Evolutionary conservation across 371 early-diverging fungal species (phyloP), one percentile per base, ranked within the genome.

Genomic region (Zychaea mexicana): DNA sequence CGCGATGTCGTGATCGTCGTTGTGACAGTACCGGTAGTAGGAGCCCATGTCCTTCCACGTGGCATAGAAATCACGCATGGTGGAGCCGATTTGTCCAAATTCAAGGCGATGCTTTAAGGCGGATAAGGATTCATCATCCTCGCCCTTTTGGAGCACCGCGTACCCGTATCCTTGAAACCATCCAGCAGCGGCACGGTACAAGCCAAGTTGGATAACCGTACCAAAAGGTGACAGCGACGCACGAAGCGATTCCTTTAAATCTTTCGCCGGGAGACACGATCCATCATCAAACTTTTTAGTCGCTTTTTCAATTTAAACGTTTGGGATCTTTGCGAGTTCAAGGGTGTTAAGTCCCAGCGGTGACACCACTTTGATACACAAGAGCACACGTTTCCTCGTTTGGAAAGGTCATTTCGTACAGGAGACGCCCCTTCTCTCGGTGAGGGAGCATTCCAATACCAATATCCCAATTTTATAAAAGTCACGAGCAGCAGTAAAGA

Each of bases 21-120:
- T 27, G 24, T 54, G 55, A 30, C 55, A 54, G 55, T 54, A 54
- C 13, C 55, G 55, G 19, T 27, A 54, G 28, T 54, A 54, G 19
- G 8, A 7, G 19, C 55, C 55, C 55, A 54, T 54, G 31, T 24
- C 24, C 19, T 54, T 12, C 55, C 55, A 54, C 6, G 28, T 27
- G 7, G 55, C 55, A 30, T 54, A 54, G 31, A 54, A 54, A 26
- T 54, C 28, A 10, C 55, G 55, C 12, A 10, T 19, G 9, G 10
- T 24, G 9, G 28, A 28, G 8, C 55, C 55, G 19, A 54, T 24
- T n/a, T n/a, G 6, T 10, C 55, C 55, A 31, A 10, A 54, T 28
- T 5, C 31, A 8, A 54, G 7, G 6, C 55, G 31, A 19, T 54
- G 55, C 9, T 5, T 54, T 12, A 54, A 19, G 28, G 6, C 31